Evolutionary conservation across 2,329 filamentous ascomycete species (phyloP).

Genomic region (Calonectria hongkongensis): DNA sequence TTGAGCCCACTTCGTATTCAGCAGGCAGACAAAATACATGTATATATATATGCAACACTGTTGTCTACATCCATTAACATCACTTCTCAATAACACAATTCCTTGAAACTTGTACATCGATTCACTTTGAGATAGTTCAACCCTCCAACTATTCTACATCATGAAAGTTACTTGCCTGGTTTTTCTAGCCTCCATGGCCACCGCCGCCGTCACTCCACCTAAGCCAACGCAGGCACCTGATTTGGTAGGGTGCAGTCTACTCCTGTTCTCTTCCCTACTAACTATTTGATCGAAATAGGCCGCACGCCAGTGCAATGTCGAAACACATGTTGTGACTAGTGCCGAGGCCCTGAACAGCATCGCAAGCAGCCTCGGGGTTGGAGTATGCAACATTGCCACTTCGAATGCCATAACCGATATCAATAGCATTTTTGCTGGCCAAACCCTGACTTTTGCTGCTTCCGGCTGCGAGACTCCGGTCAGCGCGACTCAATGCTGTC

Average conservation of each 20-base stretch:
- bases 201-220: not conserved
- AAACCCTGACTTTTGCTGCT: conserved; percentile 5
- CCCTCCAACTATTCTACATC: not conserved
- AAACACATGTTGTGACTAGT: conserved; percentile 5
- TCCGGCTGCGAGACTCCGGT: conserved; percentile 2
- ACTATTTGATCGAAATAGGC: not conserved
- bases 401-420: conserved; percentile 18
- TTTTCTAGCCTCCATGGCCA: not conserved
- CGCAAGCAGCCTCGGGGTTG: conserved; percentile 2
- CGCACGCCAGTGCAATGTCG: not conserved
- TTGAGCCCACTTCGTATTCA: too few relatives aligned
- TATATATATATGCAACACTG: not conserved
- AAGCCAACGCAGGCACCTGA: conserved; percentile 4
- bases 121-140: too few relatives aligned
- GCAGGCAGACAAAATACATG: too few relatives aligned
- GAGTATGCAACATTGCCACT: conserved; percentile 20
- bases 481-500: conserved; percentile 11
- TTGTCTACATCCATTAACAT: not conserved
- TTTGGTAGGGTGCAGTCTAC: not conserved
- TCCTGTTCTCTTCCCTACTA: not conserved
- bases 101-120: not conserved
- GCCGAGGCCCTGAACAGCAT: conserved; percentile 8
- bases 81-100: not conserved
- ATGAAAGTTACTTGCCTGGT: conserved; percentile 3
- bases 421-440: conserved; percentile 16